phyloP scores from a whole-genome alignment of 2,329 filamentous ascomycete genomes.

The Akanthomyces muscarius region DNA sequence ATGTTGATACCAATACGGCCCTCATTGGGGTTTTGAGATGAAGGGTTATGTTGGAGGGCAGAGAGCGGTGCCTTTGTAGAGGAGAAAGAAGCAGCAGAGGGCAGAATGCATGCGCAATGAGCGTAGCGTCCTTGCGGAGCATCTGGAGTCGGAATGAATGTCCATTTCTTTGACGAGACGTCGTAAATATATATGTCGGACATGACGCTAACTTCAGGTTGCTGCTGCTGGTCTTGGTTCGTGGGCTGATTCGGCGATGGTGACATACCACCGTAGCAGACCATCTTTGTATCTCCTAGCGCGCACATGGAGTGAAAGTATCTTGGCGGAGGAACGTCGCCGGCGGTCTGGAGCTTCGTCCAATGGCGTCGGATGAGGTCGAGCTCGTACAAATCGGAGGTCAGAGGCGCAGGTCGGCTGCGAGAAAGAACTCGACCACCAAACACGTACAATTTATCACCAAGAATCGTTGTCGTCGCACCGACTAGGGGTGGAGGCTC shows the following conservation, averaged over 20 bases:
- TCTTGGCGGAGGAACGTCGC: conserved; percentile 82
- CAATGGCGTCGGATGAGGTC: conserved; percentile 89
- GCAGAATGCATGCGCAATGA: conserved; percentile 89
- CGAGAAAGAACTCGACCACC: conserved; percentile 84
- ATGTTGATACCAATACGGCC: conserved; percentile 83
- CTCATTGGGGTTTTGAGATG: conserved; percentile 77
- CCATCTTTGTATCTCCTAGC: conserved; percentile 89
- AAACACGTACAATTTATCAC: conserved; percentile 96
- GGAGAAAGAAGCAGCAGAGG: conserved; percentile 81
- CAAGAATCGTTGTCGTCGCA: conserved; percentile 89
- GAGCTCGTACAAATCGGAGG: conserved; percentile 87
- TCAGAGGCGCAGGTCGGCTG: conserved; percentile 74
- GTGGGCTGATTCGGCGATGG: conserved; percentile 56
- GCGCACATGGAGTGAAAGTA: conserved; percentile 98
- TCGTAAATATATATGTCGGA: conserved; percentile 97
- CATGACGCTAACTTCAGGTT: conserved; percentile 92
- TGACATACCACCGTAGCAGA: conserved; percentile 98
- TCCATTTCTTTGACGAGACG: conserved; percentile 77
- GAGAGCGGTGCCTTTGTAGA: conserved; percentile 80
- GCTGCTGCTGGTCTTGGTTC: conserved; percentile 50
- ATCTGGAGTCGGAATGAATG: conserved; percentile 73
- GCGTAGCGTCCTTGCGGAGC: conserved; percentile 92
- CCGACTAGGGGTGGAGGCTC: conserved; percentile 91
- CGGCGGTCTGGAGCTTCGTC: conserved; percentile 80
- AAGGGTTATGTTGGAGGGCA: conserved; percentile 84